Evolutionary conservation across 176 grass and related monocot genomes (phyloP), one percentile per base, ranked within the genome.

Genomic region (Zizania latifolia): DNA sequence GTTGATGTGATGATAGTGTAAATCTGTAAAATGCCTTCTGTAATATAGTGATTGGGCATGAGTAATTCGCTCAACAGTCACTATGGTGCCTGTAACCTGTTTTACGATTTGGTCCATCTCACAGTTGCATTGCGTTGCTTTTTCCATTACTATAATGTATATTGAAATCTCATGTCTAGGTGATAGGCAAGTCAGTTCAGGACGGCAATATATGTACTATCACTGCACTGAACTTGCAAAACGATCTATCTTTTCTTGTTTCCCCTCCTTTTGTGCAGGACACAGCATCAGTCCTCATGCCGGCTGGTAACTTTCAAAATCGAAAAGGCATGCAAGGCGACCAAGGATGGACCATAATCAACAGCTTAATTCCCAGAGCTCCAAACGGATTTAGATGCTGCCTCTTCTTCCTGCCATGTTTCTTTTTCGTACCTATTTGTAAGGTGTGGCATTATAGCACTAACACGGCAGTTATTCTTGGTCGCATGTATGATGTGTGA

Each of bases 1-100:
- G 70, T 64, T 75, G 40, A 57, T 80, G 81, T 63, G 70, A 69
- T 71, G 54, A 73, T 88, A 84, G 54, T 84, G 86, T 80, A 88
- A 43, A 83, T 66, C 15, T 83, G 80, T 88, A 84, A 69, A 62
- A 46, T 72, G 60, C 70, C 45, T 50, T 60, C 17, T 65, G 76
- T 88, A 70, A 63, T 68, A 44, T 74, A 84, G 62, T 70, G 74
- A 68, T 75, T 66, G 68, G 75, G 35, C 80, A 83, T 69, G n/a
- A 57, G 24, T 78, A 44, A 88, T 79, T 58, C 74, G 63, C 41
- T 72, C 55, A 34, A 37, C 28, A 37, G 16, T 83, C 41, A 65
- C 33, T 13, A 71, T 87, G 53, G 58, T 78, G 45, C 19, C 38
- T 82, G 58, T 62, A 50, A 33, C 59, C 61, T n/a, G n/a, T n/a